Evolutionary conservation across 1,284 basidiomycete genomes (phyloP).

Genomic region (Puccinia coronata): DNA sequence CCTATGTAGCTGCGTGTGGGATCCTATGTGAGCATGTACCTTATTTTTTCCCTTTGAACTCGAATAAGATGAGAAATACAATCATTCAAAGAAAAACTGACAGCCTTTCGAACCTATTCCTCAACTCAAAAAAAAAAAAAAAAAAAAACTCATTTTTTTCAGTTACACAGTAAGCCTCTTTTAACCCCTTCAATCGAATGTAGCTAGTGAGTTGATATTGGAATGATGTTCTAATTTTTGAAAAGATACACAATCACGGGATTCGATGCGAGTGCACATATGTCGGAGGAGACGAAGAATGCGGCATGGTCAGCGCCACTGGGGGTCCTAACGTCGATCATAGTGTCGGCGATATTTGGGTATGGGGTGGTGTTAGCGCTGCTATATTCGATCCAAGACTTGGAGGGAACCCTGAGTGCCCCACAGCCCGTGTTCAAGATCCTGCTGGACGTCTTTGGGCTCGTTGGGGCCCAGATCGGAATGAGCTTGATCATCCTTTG

Average conservation of each 20-base stretch:
- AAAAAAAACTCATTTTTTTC: slow-evolving; percentile 57
- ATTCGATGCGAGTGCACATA: slow-evolving; percentile 60
- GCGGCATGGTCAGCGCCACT: slow-evolving; percentile 59
- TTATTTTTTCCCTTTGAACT: slow-evolving; percentile 61
- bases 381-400: slow-evolving; percentile 73
- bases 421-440: slow-evolving; percentile 72
- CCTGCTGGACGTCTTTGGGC: slow-evolving; percentile 71
- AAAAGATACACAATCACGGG: slow-evolving; percentile 31
- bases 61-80: background rate
- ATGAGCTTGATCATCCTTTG: slow-evolving; percentile 67
- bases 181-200: background rate
- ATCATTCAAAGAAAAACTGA: no score
- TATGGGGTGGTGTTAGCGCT: slow-evolving; percentile 72
- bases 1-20: slow-evolving; percentile 71
- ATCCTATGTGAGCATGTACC: slow-evolving; percentile 72
- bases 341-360: slow-evolving; percentile 68
- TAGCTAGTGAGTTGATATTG: background rate
- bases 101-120: background rate
- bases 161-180: background rate
- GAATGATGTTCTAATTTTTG: background rate
- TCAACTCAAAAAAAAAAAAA: slow-evolving; percentile 63
- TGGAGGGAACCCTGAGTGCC: slow-evolving; percentile 64
- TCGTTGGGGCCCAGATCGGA: slow-evolving; percentile 68
- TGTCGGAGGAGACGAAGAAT: slow-evolving; percentile 76
- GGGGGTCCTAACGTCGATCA: slow-evolving; percentile 66